phyloP scores from a whole-genome alignment of 345 rosid genomes.

The Populus tremula region DNA sequence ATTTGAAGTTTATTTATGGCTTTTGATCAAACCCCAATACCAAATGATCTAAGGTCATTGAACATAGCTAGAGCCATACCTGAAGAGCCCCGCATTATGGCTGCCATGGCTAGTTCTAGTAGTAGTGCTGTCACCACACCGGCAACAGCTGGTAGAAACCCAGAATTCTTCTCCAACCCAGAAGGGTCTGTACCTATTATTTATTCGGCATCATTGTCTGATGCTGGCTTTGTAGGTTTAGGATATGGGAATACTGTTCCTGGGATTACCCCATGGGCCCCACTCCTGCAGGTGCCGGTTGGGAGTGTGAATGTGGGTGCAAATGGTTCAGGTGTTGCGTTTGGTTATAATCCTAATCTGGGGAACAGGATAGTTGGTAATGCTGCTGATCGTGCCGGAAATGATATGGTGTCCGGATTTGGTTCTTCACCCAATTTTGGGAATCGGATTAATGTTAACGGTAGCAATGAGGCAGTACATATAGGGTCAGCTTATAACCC shows the following conservation, averaged over 20 bases:
- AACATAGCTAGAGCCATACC: conserved; percentile 33
- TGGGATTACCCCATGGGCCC: conserved; percentile 36
- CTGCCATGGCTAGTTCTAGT: background rate
- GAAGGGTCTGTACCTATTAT: conserved; percentile 42
- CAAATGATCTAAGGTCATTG: conserved; percentile 46
- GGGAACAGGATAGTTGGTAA: conserved; percentile 44
- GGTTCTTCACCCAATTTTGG: conserved; percentile 32
- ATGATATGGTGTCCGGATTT: conserved; percentile 32
- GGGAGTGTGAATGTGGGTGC: conserved; percentile 40
- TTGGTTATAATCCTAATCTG: conserved; percentile 29
- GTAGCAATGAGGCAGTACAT: conserved; percentile 26
- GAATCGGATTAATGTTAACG: conserved; percentile 26
- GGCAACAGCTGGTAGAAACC: conserved; percentile 17
- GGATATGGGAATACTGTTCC: conserved; percentile 40
- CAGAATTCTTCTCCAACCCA: conserved; percentile 29
- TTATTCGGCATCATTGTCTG: conserved; percentile 42
- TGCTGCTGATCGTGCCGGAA: conserved; percentile 45
- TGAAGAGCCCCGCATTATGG: conserved; percentile 53
- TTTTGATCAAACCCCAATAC: conserved; percentile 51
- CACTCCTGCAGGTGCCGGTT: conserved; percentile 28
- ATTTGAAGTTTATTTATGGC: conserved; percentile 40
- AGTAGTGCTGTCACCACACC: conserved; percentile 5
- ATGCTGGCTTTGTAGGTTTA: conserved; percentile 44
- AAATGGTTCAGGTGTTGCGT: conserved; percentile 37
- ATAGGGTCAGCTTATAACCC: conserved; percentile 10